phyloP scores from a whole-genome alignment of 2,329 filamentous ascomycete species.

The Xylariomycetidae sp. region DNA sequence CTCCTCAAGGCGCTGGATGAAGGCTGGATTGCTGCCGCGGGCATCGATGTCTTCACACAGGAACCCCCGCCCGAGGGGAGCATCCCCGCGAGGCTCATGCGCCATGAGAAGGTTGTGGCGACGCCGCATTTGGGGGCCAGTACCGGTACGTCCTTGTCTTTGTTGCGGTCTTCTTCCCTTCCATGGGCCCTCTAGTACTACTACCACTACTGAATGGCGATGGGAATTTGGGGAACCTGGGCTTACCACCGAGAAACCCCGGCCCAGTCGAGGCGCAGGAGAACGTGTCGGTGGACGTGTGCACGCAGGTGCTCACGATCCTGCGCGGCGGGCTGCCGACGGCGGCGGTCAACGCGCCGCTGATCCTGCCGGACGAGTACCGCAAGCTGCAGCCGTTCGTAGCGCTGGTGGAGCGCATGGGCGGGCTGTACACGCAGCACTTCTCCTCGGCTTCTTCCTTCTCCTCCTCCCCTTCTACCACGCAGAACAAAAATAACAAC shows the following conservation, averaged over 20 bases:
- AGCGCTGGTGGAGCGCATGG: constrained; percentile 71
- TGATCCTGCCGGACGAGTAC: constrained; percentile 77
- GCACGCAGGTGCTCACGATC: constrained; percentile 70
- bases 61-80: constrained; percentile 61
- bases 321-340: constrained; percentile 67
- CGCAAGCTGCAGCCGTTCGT: constrained; percentile 70
- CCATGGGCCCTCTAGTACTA: too few species aligned
- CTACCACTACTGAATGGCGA: too few species aligned
- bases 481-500: not conserved
- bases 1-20: constrained; percentile 64
- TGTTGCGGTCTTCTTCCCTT: too few species aligned
- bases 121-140: constrained; percentile 77
- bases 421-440: constrained; percentile 72
- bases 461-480: not conserved
- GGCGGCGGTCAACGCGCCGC: constrained; percentile 71
- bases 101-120: constrained; percentile 65
- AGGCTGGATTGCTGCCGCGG: constrained; percentile 68
- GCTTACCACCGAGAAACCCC: too few species aligned
- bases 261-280: constrained; percentile 77
- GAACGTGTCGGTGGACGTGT: constrained; percentile 77
- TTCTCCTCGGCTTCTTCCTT: constrained; percentile 46
- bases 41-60: constrained; percentile 71
- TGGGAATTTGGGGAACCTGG: too few species aligned
- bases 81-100: constrained; percentile 55
- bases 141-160: too few species aligned